Base-by-base conservation (phyloP, 495 filamentous ascomycete species). In the Pyronema domesticum region DNA sequence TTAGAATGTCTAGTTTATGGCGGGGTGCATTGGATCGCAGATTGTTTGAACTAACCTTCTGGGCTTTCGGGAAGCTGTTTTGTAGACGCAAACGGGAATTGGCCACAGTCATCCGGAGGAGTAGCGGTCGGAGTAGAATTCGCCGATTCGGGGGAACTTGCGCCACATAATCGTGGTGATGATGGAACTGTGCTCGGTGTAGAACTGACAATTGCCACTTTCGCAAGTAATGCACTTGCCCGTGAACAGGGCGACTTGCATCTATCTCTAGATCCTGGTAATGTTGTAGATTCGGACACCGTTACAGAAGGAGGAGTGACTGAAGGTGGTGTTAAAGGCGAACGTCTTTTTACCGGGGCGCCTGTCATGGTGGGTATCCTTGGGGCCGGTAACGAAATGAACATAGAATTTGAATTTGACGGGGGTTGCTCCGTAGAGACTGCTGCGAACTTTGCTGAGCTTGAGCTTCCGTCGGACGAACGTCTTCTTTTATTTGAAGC, bases 251-350 rank as follows among this genome's bases (percentile, higher is more conserved):
- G 63, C 19, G 63, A 66, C 39, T 59, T 59, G 53, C 63, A 65
- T 30, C 63, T 60, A 45, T 65, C 63, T 40, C 62, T 65, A 37
- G 64, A 62, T 36, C 53, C 55, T 37, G 60, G 63, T 51, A 62
- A 56, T 11, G 63, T 55, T 37, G 59, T 61, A 13, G 59, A 58
- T 8, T 58, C 62, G 5, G 60, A 62, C 40, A 61, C 59, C 18
- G 63, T 60, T 35, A 65, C 59, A 9, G 62, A 65, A 30, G 63
- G 56, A 1, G 63, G 63, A n/a, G 63, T 65, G 15, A 65, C 63
- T 13, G 63, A 65, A 18, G 63, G 62, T 44, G 63, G 63, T 30
- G 63, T 66, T 46, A 66, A 53, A 53, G 63, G 62, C 17, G 62
- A 61, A 13, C 62, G 63, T 18, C 54, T 34, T 34, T 59, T 57